Percentiles rank a stretch among this genome's conserved stretches.
These are phyloP conservation scores for Claviceps capensis DNA, from an alignment of 2,329 filamentous ascomycete species.

Conservation along the genomic window DNA sequence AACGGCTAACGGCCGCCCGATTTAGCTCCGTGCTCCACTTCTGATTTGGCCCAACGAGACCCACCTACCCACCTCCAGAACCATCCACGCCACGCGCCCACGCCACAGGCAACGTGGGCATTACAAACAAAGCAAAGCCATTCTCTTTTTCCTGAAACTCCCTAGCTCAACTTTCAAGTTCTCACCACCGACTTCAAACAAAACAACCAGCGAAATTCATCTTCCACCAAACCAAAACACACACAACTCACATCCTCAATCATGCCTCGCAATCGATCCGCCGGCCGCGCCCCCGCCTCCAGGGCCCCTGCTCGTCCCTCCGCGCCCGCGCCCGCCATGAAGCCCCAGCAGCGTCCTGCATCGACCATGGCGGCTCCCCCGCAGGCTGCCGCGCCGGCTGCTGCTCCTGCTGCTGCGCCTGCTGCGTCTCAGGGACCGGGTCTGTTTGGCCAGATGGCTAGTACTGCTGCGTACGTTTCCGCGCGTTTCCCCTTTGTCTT, in stretches of 20 bases:
- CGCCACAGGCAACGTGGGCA: no score
- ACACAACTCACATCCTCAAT: constrained; percentile 13
- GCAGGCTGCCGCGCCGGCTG: constrained; percentile 18
- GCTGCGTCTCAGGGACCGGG: constrained; percentile 57
- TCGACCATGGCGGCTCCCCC: constrained; percentile 51
- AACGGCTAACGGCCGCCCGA: neutral
- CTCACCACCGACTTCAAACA: no score
- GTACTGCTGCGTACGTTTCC: constrained; percentile 82
- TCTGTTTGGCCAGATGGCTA: constrained; percentile 92
- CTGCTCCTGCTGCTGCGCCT: constrained; percentile 16
- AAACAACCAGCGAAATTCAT: no score
- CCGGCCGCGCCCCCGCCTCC: constrained; percentile 35
- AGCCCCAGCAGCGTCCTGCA: constrained; percentile 55
- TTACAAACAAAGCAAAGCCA: no score
- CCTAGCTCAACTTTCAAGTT: no score
- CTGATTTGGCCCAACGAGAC: constrained; percentile 18
- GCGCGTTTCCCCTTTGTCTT: no score
- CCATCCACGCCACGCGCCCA: neutral
- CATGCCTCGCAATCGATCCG: constrained; percentile 70
- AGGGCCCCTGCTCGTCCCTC: constrained; percentile 47
- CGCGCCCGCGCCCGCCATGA: constrained; percentile 30
- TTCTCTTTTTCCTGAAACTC: no score
- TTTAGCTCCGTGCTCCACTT: neutral
- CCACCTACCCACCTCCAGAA: constrained; percentile 8
- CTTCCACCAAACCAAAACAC: constrained; percentile 1